Evolutionary conservation across 331 rosid species (phyloP), one percentile per base, ranked within the genome.

Genomic region (Stylosanthes scabra): DNA sequence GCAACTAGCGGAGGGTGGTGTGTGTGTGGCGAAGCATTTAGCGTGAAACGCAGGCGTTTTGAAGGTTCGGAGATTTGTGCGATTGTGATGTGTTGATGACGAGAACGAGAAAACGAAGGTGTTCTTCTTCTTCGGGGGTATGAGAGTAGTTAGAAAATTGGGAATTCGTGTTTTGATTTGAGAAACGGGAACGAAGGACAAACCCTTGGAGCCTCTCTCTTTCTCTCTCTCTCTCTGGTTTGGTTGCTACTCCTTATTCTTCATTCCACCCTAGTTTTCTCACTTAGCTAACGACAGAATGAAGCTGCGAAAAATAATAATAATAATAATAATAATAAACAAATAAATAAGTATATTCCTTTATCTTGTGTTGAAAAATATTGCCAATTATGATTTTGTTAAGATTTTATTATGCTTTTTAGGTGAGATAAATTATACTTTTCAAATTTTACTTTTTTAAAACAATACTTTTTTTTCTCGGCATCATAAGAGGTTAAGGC

Each of bases 141-240:
- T 13, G 3, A 34, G 39, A 34, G 39, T 34, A 50, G 56, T 50
- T 7, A 50, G 20, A 6, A 13, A 50, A 34, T 34, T 34, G 39
- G 39, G 39, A 34, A 34, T 34, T 34, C 39, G 39, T 34, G 39
- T 6, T 34, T 34, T 34, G 39, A 50, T 5, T 50, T 12, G 16
- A 49, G 50, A 52, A 15, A 52, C 42, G 6, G 20, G 56, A 63
- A 6, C 37, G n/a, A 27, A 27, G 39, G 57, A 58, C 41, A 44
- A 76, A 68, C 83, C 87, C 84, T 72, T 54, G 59, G 11, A 20
- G 25, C 25, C 34, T 50, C 39, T 34, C 39, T n/a, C n/a, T n/a
- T n/a, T n/a, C n/a, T n/a, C n/a, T 34, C 39, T 34, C 39, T 34
- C 39, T 34, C 39, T 34, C 39, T 47, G 54, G 56, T 50, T n/a